These are phyloP conservation scores for Phascolomyces articulosus DNA, from an alignment of 371 early-diverging fungal species.

Conservation along the genomic window DNA sequence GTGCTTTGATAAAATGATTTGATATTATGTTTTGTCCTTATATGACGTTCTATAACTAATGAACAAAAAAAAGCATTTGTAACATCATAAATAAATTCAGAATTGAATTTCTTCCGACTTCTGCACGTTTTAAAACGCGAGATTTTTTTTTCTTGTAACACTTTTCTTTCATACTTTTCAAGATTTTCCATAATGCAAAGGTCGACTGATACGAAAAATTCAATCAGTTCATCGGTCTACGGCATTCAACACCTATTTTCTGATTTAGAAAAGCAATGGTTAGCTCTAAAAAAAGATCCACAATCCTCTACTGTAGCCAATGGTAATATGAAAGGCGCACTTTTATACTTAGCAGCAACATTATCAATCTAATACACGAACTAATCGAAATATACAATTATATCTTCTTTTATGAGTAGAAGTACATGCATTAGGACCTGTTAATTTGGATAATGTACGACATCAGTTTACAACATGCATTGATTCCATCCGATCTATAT, in stretches of 20 bases:
- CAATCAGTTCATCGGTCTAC: constrained; percentile 44
- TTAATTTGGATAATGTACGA: constrained; percentile 51
- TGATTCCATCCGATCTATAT: constrained; percentile 55
- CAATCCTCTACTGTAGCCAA: constrained; percentile 18
- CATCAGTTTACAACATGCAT: constrained; percentile 55
- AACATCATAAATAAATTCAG: too few species aligned
- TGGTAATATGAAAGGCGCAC: constrained; percentile 14
- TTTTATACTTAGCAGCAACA: not conserved
- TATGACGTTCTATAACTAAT: too few species aligned
- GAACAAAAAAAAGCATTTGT: too few species aligned
- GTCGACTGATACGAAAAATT: constrained; percentile 23
- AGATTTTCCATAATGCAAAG: constrained; percentile 9
- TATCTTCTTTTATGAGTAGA: not conserved
- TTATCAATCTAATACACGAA: not conserved
- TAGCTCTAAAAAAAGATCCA: constrained; percentile 12
- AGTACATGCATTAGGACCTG: constrained; percentile 58
- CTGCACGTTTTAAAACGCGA: too few species aligned
- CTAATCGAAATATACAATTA: too few species aligned
- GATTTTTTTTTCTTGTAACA: too few species aligned
- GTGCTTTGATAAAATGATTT: too few species aligned
- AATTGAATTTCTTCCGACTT: too few species aligned
- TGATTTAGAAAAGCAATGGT: constrained; percentile 33
- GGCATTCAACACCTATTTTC: constrained; percentile 33
- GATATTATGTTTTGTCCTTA: too few species aligned
- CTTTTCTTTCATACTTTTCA: too few species aligned